A percentile compares a stretch with the other conserved stretches of the same genome.
Evolutionary conservation across 768 basidiomycete genomes (phyloP).

Genomic region (Naganishia randhawae): DNA sequence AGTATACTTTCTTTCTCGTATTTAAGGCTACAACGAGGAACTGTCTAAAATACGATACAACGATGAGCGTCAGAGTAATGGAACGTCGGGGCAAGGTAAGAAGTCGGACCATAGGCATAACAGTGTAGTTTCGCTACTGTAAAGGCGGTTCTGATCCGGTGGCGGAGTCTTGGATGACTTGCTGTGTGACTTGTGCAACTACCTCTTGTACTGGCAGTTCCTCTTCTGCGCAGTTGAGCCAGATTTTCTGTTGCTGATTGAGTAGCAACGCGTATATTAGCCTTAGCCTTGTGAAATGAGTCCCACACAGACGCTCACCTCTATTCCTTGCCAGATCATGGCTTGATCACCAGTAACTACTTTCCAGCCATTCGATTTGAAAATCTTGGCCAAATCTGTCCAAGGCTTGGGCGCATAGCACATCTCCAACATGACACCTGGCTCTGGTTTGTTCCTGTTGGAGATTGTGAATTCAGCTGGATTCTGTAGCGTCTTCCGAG

Average conservation of each 20-base stretch:
- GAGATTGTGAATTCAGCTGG: neutral
- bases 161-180: constrained; percentile 35
- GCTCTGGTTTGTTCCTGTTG: constrained; percentile 34
- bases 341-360: constrained; percentile 36
- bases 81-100: neutral
- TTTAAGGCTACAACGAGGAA: neutral
- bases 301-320: neutral
- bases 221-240: constrained; percentile 33
- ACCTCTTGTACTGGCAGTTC: constrained; percentile 35
- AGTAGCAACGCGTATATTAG: neutral
- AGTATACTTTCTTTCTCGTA: neutral
- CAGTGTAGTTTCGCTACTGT: neutral
- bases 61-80: neutral
- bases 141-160: constrained; percentile 32
- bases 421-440: constrained; percentile 41
- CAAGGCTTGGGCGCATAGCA: constrained; percentile 21
- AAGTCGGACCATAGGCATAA: neutral
- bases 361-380: constrained; percentile 24
- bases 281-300: neutral
- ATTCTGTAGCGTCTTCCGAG: neutral
- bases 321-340: constrained; percentile 34
- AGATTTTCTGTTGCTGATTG: constrained; percentile 42
- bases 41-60: neutral
- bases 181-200: constrained; percentile 33
- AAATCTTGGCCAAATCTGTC: constrained; percentile 14